These are phyloP conservation scores for Fragaria vesca DNA, from an alignment of 306 rosid genomes.

Conservation along the genomic window DNA sequence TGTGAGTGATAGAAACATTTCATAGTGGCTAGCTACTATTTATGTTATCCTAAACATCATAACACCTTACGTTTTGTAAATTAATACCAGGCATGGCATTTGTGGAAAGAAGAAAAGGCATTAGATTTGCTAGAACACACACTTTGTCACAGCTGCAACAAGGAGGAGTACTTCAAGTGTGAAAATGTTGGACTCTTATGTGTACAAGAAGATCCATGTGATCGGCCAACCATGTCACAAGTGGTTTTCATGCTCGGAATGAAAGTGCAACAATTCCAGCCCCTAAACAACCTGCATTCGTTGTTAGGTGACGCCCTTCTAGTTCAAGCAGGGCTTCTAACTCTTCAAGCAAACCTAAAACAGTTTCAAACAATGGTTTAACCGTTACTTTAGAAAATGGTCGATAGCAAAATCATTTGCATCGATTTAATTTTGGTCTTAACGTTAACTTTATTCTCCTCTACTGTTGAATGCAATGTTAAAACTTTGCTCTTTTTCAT, in stretches of 20 bases:
- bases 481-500: not conserved
- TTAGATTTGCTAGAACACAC: slow-evolving; percentile 53
- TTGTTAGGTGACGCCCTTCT: slow-evolving; percentile 62
- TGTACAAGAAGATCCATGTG: slow-evolving; percentile 69
- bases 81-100: slow-evolving; percentile 58
- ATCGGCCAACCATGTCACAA: slow-evolving; percentile 54
- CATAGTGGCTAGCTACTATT: not conserved
- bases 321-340: slow-evolving; percentile 63
- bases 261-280: slow-evolving; percentile 55
- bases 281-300: slow-evolving; percentile 69
- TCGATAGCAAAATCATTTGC: slow-evolving; percentile 30
- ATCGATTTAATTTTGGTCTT: not conserved
- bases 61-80: not conserved
- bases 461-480: not conserved
- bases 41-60: not conserved
- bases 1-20: slow-evolving; percentile 31
- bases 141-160: slow-evolving; percentile 41
- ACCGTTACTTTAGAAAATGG: slow-evolving; percentile 68
- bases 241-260: slow-evolving; percentile 65
- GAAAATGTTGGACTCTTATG: slow-evolving; percentile 58
- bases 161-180: slow-evolving; percentile 56
- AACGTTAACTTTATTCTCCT: not conserved
- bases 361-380: slow-evolving; percentile 64
- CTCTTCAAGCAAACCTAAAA: slow-evolving; percentile 58
- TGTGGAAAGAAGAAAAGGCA: slow-evolving; percentile 59